Evolutionary conservation across 2,329 filamentous ascomycete genomes (phyloP), one percentile per base, ranked within the genome.

Genomic region (Zarea fungicola): DNA sequence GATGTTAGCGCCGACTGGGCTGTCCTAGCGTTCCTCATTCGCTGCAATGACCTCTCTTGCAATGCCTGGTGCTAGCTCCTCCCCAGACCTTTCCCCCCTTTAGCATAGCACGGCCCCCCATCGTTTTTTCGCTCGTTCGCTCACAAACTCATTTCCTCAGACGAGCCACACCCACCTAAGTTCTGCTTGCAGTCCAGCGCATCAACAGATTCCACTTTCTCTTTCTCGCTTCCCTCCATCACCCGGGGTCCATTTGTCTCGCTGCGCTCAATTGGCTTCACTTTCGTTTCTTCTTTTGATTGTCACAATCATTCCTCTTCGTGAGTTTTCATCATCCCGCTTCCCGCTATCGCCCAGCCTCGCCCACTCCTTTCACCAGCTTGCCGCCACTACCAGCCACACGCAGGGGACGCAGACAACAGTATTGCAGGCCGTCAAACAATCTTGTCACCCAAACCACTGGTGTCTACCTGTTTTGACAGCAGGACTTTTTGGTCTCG

Each of bases 211-310:
- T 50, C 50, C 50, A 50, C 54, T 50, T 49, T 44, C 52, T 34
- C 53, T 54, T 41, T 48, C 39, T 47, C 54, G 45, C 46, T 51
- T 55, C 46, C 43, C 37, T 48, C 54, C 49, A 49, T 42, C 57
- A 53, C 55, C 56, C 54, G 58, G 56, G 54, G 56, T 59, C 55
- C 54, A 50, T 19, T 50, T 47, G 34, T 41, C 40, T 39, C 31
- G 47, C 40, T n/a, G 32, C 19, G 25, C 39, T 49, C 58, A 59
- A 60, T 49, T 49, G 47, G 37, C 26, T 58, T 57, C 55, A 54
- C 55, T 53, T 56, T 49, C n/a, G n/a, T 47, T 41, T 19, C 22
- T 52, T 32, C 26, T 43, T n/a, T 36, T 18, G 23, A 8, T 21
- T 19, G 29, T 29, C 39, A 39, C 46, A 42, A 42, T 29, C 28